phyloP scores from a whole-genome alignment of 257 asterid genomes.

The Jacaranda mimosifolia region DNA sequence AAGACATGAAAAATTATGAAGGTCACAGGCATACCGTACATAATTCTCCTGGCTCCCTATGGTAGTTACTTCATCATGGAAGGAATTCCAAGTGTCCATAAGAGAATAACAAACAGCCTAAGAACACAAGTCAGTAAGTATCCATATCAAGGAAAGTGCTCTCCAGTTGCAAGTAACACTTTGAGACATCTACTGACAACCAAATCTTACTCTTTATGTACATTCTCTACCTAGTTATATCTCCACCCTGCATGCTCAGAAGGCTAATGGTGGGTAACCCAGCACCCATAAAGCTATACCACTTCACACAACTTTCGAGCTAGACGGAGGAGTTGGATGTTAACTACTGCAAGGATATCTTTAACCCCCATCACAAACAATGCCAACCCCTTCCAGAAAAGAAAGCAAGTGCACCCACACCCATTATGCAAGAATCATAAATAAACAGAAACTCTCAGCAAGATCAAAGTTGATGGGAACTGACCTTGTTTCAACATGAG shows the following conservation, averaged over 20 bases:
- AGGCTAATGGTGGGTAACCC: not conserved
- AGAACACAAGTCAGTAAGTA: slow-evolving; percentile 29
- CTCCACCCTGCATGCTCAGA: not conserved
- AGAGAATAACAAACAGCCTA: slow-evolving; percentile 84
- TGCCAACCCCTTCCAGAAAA: not conserved
- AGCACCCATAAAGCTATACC: not conserved
- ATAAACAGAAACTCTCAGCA: slow-evolving; percentile 1
- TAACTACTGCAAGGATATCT: not conserved
- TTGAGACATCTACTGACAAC: not conserved
- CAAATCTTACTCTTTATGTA: not conserved
- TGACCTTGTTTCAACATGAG: slow-evolving; percentile 8
- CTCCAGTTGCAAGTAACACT: slow-evolving; percentile 25
- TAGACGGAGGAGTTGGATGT: slow-evolving; percentile 11
- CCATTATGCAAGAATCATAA: not conserved
- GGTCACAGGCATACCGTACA: slow-evolving; percentile 50
- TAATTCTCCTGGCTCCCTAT: slow-evolving; percentile 52
- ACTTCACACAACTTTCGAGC: not conserved
- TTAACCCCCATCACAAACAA: not conserved
- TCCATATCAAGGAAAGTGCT: slow-evolving; percentile 16
- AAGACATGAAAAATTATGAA: slow-evolving; percentile 14
- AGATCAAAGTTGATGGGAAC: slow-evolving; percentile 5
- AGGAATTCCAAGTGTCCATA: slow-evolving; percentile 57
- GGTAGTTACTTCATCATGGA: slow-evolving; percentile 45
- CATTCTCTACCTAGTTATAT: slow-evolving; percentile 1
- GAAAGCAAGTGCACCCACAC: not conserved